Evolutionary conservation across 1,284 basidiomycete genomes (phyloP).

Genomic region (Moesziomyces sp.): DNA sequence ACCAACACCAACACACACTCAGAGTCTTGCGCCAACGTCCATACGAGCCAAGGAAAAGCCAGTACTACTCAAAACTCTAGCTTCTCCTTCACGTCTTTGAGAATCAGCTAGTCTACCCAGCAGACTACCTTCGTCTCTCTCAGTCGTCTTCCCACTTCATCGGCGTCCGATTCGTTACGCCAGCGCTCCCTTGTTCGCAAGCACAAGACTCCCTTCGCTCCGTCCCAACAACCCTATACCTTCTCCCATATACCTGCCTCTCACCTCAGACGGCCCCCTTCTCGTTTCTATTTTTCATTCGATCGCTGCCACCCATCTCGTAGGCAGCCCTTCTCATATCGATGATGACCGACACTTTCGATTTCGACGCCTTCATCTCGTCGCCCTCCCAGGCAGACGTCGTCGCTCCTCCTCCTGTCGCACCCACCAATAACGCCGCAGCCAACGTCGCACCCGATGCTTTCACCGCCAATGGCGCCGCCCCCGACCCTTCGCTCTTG

Average conservation of each 20-base stretch:
- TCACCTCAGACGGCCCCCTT: slow-evolving; percentile 1
- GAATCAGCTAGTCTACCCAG: not conserved
- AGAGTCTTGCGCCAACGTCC: slow-evolving; percentile 6
- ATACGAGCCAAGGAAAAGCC: slow-evolving; percentile 22
- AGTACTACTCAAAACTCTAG: not conserved
- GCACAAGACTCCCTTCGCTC: not conserved
- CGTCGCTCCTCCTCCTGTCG: slow-evolving; percentile 2
- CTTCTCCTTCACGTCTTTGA: slow-evolving; percentile 10
- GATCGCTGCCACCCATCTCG: slow-evolving; percentile 9
- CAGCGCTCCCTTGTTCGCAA: slow-evolving; percentile 28
- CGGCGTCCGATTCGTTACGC: slow-evolving; percentile 55
- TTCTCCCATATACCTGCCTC: slow-evolving; percentile 17
- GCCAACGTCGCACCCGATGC: slow-evolving; percentile 1
- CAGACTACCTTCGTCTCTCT: slow-evolving; percentile 4
- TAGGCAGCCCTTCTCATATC: slow-evolving; percentile 15
- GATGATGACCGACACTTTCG: slow-evolving; percentile 48
- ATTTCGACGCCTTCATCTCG: slow-evolving; percentile 57
- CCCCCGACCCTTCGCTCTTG: slow-evolving; percentile 5
- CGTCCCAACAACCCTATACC: slow-evolving; percentile 4
- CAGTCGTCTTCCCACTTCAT: slow-evolving; percentile 5
- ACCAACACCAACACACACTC: not conserved
- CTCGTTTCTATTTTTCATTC: not conserved
- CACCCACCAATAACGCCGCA: slow-evolving; percentile 4
- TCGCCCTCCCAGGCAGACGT: slow-evolving; percentile 43
- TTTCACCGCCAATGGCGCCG: slow-evolving; percentile 7